Evolutionary conservation across 139 green algal species (phyloP), one percentile per base, ranked within the genome.

Genomic region (Chlamydomonas sphaeroides): DNA sequence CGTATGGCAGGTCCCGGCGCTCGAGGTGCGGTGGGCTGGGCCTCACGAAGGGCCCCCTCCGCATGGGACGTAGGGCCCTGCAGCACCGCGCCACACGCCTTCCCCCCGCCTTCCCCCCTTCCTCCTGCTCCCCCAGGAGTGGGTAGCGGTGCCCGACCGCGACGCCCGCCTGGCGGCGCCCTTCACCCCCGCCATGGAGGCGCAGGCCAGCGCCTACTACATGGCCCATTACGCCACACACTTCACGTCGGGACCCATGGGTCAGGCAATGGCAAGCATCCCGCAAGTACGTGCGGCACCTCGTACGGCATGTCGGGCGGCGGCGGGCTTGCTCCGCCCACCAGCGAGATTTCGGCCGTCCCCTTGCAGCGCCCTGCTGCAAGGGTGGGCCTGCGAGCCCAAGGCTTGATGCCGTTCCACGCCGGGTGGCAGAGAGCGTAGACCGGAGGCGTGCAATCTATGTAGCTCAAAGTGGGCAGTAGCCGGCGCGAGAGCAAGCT

Each of bases 121-220:
- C 39, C 66, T 51, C 25, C 5, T 35, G 6, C 35, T 32, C 48
- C 26, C 32, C 20, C 57, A 70, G 73, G 57, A 33, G 17, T 80
- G 73, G 73, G 30, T 80, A 15, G 6, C n/a, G 0, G 15, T 70
- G 38, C 57, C 73, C 17, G 57, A 69, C 38, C 28, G 11, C 3
- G 30, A 42, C 6, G 30, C 42, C 28, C 73, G 73, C 39, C 73
- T 80, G 57, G 28, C 26, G 7, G 28, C 57, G 28, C 57, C 73
- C 73, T 80, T 80, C 73, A 69, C 38, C 17, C 7, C 73, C 38
- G 73, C 38, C 57, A 57, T 61, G 57, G 41, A 26, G 11, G 26
- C 38, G 20, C 73, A 88, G 77, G 68, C 71, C 65, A 18, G 33
- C 59, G 56, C 33, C 35, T 87, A 87, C 82, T 87, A 87, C 67